Evolutionary conservation across 306 rosid genomes (phyloP).

Genomic region (Quercus rubra): DNA sequence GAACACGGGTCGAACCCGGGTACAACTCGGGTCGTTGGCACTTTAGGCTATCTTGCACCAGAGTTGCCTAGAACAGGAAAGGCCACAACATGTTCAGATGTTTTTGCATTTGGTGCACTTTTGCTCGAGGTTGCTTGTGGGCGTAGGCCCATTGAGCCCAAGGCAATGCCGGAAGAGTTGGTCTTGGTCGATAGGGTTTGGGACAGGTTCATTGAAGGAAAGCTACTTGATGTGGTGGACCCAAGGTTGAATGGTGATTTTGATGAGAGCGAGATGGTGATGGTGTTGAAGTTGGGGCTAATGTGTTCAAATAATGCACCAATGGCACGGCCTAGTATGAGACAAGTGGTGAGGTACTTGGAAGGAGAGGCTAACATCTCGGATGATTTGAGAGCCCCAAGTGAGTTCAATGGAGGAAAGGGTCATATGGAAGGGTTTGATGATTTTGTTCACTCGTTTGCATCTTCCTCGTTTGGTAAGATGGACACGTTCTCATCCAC

Average conservation of each 20-base stretch:
- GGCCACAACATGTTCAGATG: constrained; percentile 69
- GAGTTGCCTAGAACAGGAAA: constrained; percentile 74
- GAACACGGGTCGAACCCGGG: constrained; percentile 74
- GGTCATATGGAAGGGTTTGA: constrained; percentile 55
- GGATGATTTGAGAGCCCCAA: constrained; percentile 39
- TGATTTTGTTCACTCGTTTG: constrained; percentile 54
- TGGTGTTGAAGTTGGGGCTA: constrained; percentile 66
- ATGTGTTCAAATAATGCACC: constrained; percentile 55
- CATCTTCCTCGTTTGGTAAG: constrained; percentile 54
- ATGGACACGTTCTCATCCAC: constrained; percentile 38
- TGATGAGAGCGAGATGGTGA: constrained; percentile 35
- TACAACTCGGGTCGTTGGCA: constrained; percentile 82
- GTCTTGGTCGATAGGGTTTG: constrained; percentile 82
- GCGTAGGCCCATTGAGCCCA: constrained; percentile 70
- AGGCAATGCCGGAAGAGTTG: constrained; percentile 48
- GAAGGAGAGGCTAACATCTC: constrained; percentile 58
- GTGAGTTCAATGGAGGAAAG: constrained; percentile 6
- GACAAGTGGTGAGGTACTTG: constrained; percentile 57
- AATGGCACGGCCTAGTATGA: constrained; percentile 55
- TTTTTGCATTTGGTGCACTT: constrained; percentile 72
- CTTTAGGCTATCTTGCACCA: constrained; percentile 82
- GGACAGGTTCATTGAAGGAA: constrained; percentile 55
- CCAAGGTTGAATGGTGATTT: constrained; percentile 42
- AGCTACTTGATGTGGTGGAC: constrained; percentile 50
- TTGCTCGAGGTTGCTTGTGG: constrained; percentile 72